Conservation (phyloP, 768 basidiomycete genomes). For the Lyophyllum semitale region DNA sequence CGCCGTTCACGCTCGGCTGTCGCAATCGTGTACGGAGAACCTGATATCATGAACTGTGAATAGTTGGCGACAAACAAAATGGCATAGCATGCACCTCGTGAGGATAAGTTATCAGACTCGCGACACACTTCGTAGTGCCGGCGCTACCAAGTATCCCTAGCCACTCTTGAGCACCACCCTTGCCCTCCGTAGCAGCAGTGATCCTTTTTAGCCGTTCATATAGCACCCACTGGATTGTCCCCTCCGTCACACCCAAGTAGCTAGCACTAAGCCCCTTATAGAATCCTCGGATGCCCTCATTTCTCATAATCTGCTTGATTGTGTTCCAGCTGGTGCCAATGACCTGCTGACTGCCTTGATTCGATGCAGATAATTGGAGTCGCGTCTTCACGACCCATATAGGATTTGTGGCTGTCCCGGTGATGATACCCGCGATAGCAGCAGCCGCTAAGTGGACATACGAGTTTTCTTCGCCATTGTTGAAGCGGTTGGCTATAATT, state of each 20-base stretch:
- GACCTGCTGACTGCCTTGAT: constrained; percentile 24
- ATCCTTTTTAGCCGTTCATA: constrained; percentile 90
- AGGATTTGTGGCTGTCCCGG: constrained; percentile 92
- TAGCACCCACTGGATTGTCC: constrained; percentile 95
- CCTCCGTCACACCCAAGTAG: constrained; percentile 94
- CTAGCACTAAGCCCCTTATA: constrained; percentile 96
- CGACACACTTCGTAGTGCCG: constrained; percentile 91
- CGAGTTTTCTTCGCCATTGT: constrained; percentile 78
- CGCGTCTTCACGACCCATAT: constrained; percentile 99
- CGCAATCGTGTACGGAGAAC: constrained; percentile 91
- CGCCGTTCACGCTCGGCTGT: constrained; percentile 80
- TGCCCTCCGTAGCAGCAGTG: constrained; percentile 51
- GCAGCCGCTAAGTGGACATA: constrained; percentile 87
- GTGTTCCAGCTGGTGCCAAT: constrained; percentile 58
- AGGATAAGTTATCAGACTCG: constrained; percentile 94
- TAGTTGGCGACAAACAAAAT: constrained; percentile 2
- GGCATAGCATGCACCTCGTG: constrained; percentile 72
- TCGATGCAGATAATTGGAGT: constrained; percentile 67
- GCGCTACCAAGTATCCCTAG: constrained; percentile 85
- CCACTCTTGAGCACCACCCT: constrained; percentile 68
- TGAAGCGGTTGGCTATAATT: constrained; percentile 81
- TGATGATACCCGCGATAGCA: constrained; percentile 81
- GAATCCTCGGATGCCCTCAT: constrained; percentile 85
- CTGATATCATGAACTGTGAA: constrained; percentile 35
- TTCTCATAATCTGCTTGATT: constrained; percentile 72